Evolutionary conservation across 2,329 filamentous ascomycete species (phyloP), one percentile per base, ranked within the genome.

Genomic region (Ceratocystis variospora): DNA sequence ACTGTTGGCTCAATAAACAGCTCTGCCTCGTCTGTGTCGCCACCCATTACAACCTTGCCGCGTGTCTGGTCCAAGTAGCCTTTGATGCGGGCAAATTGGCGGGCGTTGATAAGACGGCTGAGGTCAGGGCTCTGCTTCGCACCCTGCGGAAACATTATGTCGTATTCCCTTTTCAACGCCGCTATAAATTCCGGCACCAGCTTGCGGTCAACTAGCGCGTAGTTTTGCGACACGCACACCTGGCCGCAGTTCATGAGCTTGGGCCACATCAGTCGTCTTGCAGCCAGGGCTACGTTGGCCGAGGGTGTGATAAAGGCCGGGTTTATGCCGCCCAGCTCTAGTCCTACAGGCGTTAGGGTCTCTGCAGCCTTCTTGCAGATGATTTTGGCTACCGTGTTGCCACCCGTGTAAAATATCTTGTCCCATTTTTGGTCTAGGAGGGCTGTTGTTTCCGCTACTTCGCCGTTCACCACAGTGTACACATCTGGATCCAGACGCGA

Each of bases 391-490:
- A 96, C 90, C 33, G 74, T 78, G 64, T 82, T 81, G 72, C 85
- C 87, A 65, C 94, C 94, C 0, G 94, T 99, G 79, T 96, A 99
- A 79, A 94, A 92, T 72, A 99, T 95, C 82, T 96, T 97, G 78
- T 95, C 92, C 87, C 92, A 99, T 75, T 93, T 93, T 78, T 91
- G 84, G 67, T 93, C 85, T 44, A 99, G 82, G 57, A 97, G 78
- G 12, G 85, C 86, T 59, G 88, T 90, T 3, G 88, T 91, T 79
- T 96, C 90, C 3, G 87, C 81, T 22, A 96, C 77, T 33, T 79
- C 86, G 68, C 94, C 94, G 74, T 96, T 94, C 70, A 96, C 80
- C 67, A 90, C 83, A 45, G 80, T 78, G 76, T 90, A 96, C 71
- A 86, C 87, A 17, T 84, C 83, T 1, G 85, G 83, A 74, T 97